Percentiles rank a stretch among this genome's conserved stretches.
Evolutionary conservation across 306 rosid species (phyloP).

Genomic region (Cicer judaicum): DNA sequence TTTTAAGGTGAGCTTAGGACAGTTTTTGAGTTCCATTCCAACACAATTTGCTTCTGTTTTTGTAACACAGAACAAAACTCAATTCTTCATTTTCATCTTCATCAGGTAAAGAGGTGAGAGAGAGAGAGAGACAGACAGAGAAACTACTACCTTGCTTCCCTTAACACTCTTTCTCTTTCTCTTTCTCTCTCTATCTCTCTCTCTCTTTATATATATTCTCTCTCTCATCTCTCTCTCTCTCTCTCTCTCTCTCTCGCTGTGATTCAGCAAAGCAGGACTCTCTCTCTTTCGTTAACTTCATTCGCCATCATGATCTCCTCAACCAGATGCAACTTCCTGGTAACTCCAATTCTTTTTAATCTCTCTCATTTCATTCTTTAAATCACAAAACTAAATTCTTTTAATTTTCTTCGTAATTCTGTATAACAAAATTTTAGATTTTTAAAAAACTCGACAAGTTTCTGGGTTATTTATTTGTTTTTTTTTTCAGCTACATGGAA

Average conservation of each 20-base stretch:
- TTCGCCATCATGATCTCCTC: background rate
- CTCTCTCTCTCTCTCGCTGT: background rate
- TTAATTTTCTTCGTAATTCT: too few relatives aligned
- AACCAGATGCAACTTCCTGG: slow-evolving; percentile 24
- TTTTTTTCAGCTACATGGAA: background rate
- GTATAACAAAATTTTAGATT: too few relatives aligned
- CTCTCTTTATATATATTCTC: too few relatives aligned
- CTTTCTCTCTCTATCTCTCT: background rate
- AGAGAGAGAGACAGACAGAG: background rate
- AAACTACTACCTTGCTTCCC: background rate
- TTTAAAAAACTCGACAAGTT: background rate
- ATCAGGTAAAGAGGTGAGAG: background rate
- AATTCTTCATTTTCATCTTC: background rate
- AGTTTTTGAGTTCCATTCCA: background rate
- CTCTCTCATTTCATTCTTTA: background rate
- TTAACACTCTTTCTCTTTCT: background rate
- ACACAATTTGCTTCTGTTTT: background rate
- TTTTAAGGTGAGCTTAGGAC: background rate
- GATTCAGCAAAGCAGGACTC: background rate
- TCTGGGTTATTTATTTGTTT: background rate
- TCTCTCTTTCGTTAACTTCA: background rate
- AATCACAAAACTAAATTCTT: background rate
- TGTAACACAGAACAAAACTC: background rate
- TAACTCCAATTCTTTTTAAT: background rate
- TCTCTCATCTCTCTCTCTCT: background rate